Percentiles rank a stretch among this genome's conserved stretches.
Evolutionary conservation across 2,329 filamentous ascomycete genomes (phyloP).

Genomic region (Aureobasidium sp.): DNA sequence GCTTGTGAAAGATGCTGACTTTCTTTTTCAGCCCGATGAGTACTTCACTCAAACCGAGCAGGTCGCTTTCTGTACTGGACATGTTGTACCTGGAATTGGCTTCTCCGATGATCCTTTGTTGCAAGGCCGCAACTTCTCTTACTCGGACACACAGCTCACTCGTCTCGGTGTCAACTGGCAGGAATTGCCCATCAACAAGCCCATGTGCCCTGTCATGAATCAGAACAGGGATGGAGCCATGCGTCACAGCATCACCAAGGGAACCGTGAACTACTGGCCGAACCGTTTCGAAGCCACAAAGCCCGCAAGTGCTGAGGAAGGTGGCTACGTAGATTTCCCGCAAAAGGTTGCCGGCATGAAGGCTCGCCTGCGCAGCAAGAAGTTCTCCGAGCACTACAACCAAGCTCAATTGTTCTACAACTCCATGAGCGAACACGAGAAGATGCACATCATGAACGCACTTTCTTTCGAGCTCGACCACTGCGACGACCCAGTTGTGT

Average conservation of each 20-base stretch:
- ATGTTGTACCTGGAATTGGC: constrained; percentile 71
- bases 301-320: constrained; percentile 55
- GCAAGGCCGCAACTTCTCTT: constrained; percentile 65
- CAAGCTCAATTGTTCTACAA: constrained; percentile 83
- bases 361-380: constrained; percentile 58
- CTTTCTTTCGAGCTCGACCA: constrained; percentile 70
- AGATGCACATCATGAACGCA: constrained; percentile 54
- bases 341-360: constrained; percentile 64
- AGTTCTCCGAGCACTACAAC: constrained; percentile 70
- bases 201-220: constrained; percentile 68
- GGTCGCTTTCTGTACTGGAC: constrained; percentile 72
- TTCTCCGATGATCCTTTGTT: constrained; percentile 69
- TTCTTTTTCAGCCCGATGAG: constrained; percentile 48
- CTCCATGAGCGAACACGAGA: constrained; percentile 61
- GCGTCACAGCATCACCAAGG: constrained; percentile 66
- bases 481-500: constrained; percentile 72
- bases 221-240: constrained; percentile 68
- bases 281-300: constrained; percentile 60
- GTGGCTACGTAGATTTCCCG: constrained; percentile 62
- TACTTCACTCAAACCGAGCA: constrained; percentile 80
- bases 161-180: constrained; percentile 69
- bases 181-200: constrained; percentile 69
- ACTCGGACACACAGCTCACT: constrained; percentile 62
- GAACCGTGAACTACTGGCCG: constrained; percentile 73
- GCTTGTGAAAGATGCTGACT: neutral